Evolutionary conservation across 2,329 filamentous ascomycete species (phyloP), one percentile per base, ranked within the genome.

Genomic region (Calonectria hawksworthii): DNA sequence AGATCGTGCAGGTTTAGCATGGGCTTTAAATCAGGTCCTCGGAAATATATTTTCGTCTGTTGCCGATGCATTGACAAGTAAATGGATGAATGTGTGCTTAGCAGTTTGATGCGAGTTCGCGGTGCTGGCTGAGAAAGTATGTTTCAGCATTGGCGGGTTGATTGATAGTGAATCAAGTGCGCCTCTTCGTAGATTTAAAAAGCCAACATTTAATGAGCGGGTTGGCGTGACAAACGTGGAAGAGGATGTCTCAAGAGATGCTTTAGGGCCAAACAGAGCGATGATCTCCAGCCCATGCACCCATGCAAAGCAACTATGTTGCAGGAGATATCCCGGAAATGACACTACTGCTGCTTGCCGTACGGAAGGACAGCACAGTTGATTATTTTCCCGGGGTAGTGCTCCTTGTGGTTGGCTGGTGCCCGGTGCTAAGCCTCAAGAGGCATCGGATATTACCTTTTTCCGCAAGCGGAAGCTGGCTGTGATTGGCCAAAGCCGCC

Each of bases 311-410:
- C 36, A 63, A 63, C 56, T 41, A 41, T 7, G 34, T 30, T 41
- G 18, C 56, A 30, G 68, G 68, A 70, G 32, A 70, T 64, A 65
- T 70, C 41, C 59, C 68, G 68, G 68, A 61, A 70, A 70, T 70
- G 68, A 70, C 47, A 21, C 11, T 41, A 61, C 21, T n/a, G 54
- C 32, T 18, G 32, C 21, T 67, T 56, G 50, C 61, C 7, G 52
- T 23, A 8, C 41, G 26, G 52, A 36, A 30, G 23, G 5, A n/a
- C 21, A 21, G 41, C 23, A 41, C 32, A 61, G 52, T 44, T 51
- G 51, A 54, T 36, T 54, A 41, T 41, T 34, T 63, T 28, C 61
- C 51, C 44, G 50, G 52, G 64, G 56, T 56, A 52, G 41, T 47
- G n/a, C 28, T 54, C 23, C 18, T 23, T 52, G 11, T 68, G 72